Base-by-base conservation (phyloP, 129 eudicot genomes). In the Lactuca sativa region DNA sequence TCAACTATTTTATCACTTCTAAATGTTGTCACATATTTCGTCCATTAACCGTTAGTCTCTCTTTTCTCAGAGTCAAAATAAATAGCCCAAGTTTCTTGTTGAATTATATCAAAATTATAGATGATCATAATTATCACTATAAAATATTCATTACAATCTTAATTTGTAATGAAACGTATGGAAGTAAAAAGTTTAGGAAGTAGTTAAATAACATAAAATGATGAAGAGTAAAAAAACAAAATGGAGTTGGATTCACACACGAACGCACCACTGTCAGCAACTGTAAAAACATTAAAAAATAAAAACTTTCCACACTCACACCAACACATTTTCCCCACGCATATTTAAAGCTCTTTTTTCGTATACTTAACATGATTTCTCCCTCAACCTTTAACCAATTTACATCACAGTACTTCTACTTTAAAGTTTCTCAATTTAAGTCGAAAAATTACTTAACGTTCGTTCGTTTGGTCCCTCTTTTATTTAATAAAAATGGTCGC, bases 321-420 rank as follows among this genome's bases (percentile, higher is more conserved):
- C 81, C 81, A 77, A 77, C 74, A 72, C 83, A 67, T 67, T 52
- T 75, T 72, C 77, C 76, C 79, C 76, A 83, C 73, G 58, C 71
- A 73, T 73, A 71, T 72, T 76, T 62, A 71, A 75, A 73, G 51
- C 67, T 66, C 10, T 34, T 62, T 62, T 61, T 77, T 62, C 44
- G 9, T 18, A 25, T 38, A 32, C 41, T 9, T 69, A 51, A 12
- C 71, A 62, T 40, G 38, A 69, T 53, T 54, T 31, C 52, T 32
- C 81, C 81, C 66, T 77, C 31, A 16, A 30, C 1, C 1, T 69
- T 54, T 4, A 61, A 3, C 57, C 18, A 33, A 1, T 4, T 69
- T 49, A 43, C 53, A 69, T 62, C 16, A 25, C 47, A 40, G 9
- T n/a, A 38, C 71, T 64, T 64, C 1, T 3, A 73, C 58, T 73